These are phyloP conservation scores for Entomortierella parvispora DNA, from an alignment of 192 early-diverging fungal species.

Conservation along the genomic window DNA sequence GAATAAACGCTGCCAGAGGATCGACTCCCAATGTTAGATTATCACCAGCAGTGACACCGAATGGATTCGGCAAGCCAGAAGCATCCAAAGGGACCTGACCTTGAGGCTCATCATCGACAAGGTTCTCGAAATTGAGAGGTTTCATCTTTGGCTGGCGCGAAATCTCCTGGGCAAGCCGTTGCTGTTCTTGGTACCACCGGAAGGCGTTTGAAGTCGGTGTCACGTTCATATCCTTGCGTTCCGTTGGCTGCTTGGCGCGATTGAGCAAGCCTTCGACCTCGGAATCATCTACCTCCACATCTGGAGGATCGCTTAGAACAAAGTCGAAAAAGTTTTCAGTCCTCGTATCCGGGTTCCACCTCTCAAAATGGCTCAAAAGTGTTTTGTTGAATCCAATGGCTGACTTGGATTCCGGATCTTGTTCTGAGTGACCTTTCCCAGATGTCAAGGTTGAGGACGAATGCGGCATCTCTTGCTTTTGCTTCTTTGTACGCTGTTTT, in stretches of 20 bases:
- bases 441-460: slow-evolving; percentile 1
- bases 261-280: slow-evolving; percentile 26
- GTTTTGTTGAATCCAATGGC: slow-evolving; percentile 24
- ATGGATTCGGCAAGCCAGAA: neutral
- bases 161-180: slow-evolving; percentile 30
- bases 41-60: neutral
- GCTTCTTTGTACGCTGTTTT: neutral
- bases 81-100: neutral
- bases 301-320: slow-evolving; percentile 46
- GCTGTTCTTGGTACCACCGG: slow-evolving; percentile 37
- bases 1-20: slow-evolving; percentile 18
- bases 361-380: slow-evolving; percentile 29
- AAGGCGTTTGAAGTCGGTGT: slow-evolving; percentile 41
- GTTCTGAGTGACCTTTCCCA: neutral
- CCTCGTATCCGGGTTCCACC: slow-evolving; percentile 32
- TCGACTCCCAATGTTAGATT: slow-evolving; percentile 24
- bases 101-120: neutral
- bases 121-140: neutral
- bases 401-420: neutral
- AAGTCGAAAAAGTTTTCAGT: slow-evolving; percentile 32
- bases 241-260: neutral
- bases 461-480: neutral
- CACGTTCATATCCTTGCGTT: slow-evolving; percentile 4
- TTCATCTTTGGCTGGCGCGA: slow-evolving; percentile 23
- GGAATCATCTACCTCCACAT: slow-evolving; percentile 21